phyloP scores from a whole-genome alignment of 75 land plant species.

The Pinus taeda region DNA sequence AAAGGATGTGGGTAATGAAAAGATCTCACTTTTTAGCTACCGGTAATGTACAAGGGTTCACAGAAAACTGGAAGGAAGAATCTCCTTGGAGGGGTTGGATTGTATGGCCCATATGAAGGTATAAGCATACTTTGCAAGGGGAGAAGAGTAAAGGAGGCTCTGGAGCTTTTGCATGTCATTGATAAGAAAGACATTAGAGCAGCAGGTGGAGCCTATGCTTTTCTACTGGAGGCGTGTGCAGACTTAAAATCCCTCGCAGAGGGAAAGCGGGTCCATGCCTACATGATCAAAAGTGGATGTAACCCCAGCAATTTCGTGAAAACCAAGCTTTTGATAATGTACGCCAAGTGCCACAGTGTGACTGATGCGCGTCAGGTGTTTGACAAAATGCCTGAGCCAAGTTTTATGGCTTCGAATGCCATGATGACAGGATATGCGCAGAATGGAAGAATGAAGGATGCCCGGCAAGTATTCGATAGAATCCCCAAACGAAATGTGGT shows the following conservation, averaged over 20 bases:
- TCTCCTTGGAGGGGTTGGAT: too few species aligned
- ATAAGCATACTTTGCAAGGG: too few species aligned
- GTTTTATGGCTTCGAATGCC: background rate
- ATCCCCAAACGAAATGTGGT: conserved; percentile 35
- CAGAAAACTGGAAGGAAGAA: too few species aligned
- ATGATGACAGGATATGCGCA: conserved; percentile 16
- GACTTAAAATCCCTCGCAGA: background rate
- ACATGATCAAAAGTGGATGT: background rate
- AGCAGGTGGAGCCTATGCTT: background rate
- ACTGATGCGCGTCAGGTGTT: conserved; percentile 4
- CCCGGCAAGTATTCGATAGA: conserved; percentile 38
- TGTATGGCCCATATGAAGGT: too few species aligned
- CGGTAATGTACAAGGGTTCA: too few species aligned
- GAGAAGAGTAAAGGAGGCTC: too few species aligned
- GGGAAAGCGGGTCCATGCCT: background rate
- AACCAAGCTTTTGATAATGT: background rate
- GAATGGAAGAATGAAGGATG: conserved; percentile 43
- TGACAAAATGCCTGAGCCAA: background rate
- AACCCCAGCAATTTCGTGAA: background rate
- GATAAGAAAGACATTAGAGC: too few species aligned
- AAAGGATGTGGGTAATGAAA: too few species aligned
- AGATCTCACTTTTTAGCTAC: too few species aligned
- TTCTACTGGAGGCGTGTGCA: background rate
- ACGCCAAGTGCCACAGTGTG: background rate
- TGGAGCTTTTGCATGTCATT: too few species aligned